These are phyloP conservation scores for Sanghuangporus baumii DNA, from an alignment of 1,284 basidiomycete genomes.

Conservation along the genomic window DNA sequence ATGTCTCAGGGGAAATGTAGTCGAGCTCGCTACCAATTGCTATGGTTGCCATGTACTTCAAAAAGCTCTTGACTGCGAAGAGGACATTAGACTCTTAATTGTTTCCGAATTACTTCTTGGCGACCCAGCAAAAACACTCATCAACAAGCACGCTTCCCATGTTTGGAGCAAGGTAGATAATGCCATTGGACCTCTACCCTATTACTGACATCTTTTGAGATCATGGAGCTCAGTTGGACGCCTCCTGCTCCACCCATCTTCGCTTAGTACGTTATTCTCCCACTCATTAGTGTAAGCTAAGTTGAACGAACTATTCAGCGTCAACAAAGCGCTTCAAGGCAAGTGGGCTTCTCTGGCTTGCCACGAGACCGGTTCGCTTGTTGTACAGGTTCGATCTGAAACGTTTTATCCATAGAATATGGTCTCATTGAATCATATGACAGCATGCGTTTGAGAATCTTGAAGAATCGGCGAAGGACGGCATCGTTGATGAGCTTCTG, in stretches of 20 bases:
- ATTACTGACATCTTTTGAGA: constrained; percentile 33
- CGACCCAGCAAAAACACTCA: constrained; percentile 74
- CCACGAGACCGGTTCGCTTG: constrained; percentile 79
- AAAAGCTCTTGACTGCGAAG: constrained; percentile 83
- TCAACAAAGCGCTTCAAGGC: constrained; percentile 77
- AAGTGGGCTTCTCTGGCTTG: constrained; percentile 85
- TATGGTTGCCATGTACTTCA: constrained; percentile 83
- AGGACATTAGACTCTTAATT: constrained; percentile 72
- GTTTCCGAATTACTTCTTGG: constrained; percentile 75
- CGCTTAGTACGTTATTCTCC: constrained; percentile 51
- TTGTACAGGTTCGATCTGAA: constrained; percentile 57
- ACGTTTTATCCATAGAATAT: neutral
- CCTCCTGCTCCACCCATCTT: constrained; percentile 79
- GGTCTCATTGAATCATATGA: neutral
- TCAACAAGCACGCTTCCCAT: constrained; percentile 83
- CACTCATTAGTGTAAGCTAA: constrained; percentile 3
- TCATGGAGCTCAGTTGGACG: constrained; percentile 81
- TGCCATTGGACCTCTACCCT: neutral
- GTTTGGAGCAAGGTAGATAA: constrained; percentile 75
- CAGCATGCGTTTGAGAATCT: constrained; percentile 83
- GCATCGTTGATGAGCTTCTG: constrained; percentile 72
- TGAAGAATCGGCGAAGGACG: constrained; percentile 74
- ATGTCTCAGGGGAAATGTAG: constrained; percentile 62
- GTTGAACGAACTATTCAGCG: constrained; percentile 36
- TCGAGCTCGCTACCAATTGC: constrained; percentile 79